Percentiles rank a stretch among this genome's conserved stretches.
Conservation (phyloP, 495 filamentous ascomycete species). For the Rusavskia elegans region DNA sequence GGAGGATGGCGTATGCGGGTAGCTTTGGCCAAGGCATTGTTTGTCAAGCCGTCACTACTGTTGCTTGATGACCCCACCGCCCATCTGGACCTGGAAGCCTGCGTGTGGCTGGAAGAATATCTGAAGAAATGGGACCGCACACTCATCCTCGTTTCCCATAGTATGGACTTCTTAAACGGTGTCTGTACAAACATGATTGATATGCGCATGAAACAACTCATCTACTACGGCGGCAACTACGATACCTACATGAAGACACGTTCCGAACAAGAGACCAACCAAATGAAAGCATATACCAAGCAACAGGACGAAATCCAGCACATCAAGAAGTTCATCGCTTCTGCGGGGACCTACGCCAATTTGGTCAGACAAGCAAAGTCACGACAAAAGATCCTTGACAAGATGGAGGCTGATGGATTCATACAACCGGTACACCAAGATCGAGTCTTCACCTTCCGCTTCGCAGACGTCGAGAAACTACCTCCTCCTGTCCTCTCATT, state of each 20-base stretch:
- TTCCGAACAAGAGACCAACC: conserved; percentile 87
- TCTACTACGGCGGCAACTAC: conserved; percentile 99
- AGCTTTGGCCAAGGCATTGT: conserved; percentile 90
- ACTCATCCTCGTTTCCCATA: conserved; percentile 93
- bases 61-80: conserved; percentile 97
- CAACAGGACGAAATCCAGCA: conserved; percentile 98
- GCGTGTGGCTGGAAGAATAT: conserved; percentile 99
- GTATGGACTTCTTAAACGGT: conserved; percentile 97
- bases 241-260: conserved; percentile 96
- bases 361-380: conserved; percentile 97
- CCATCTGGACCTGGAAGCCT: conserved; percentile 98
- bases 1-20: conserved; percentile 99
- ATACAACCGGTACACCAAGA: conserved; percentile 80
- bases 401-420: conserved; percentile 99
- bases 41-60: conserved; percentile 91
- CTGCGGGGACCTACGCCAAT: conserved; percentile 99
- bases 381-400: conserved; percentile 98
- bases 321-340: conserved; percentile 99
- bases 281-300: conserved; percentile 96
- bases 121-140: conserved; percentile 99
- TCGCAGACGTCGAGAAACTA: conserved; percentile 96
- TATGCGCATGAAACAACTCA: conserved; percentile 76
- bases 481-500: conserved; percentile 93
- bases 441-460: conserved; percentile 93
- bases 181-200: conserved; percentile 99